Conservation (phyloP, 1,284 basidiomycete genomes). For the Mycosarcoma mackinlayi region DNA sequence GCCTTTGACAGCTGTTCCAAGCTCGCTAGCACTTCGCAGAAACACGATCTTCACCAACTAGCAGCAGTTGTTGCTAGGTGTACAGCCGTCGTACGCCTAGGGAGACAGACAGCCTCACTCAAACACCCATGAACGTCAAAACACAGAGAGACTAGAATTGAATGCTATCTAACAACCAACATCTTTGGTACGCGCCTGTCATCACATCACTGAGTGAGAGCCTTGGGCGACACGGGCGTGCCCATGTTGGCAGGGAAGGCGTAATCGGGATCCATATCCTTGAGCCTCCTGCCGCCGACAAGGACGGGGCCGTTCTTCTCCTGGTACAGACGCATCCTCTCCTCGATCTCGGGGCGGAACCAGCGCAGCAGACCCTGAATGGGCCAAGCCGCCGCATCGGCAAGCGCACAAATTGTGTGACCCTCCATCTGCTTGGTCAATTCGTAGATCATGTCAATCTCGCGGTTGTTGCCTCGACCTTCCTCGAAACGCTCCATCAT, state of each 20-base stretch:
- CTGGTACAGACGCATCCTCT: conserved; percentile 83
- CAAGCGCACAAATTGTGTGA: conserved; percentile 87
- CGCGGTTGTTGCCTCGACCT: conserved; percentile 87
- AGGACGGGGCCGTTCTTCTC: conserved; percentile 83
- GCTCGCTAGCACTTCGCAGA: no score
- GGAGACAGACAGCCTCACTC: not conserved
- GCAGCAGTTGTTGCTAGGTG: no score
- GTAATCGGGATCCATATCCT: conserved; percentile 78
- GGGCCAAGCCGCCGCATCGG: conserved; percentile 98
- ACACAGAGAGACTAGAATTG: not conserved
- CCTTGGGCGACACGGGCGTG: conserved; percentile 47
- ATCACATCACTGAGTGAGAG: conserved; percentile 22
- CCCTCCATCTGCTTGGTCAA: conserved; percentile 87
- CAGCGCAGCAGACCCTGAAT: conserved; percentile 94
- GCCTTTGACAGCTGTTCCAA: no score
- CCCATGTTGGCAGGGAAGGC: conserved; percentile 85
- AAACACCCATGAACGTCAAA: no score
- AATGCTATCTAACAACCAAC: not conserved
- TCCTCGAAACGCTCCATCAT: conserved; percentile 75
- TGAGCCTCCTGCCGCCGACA: conserved; percentile 84
- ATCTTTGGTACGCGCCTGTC: not conserved
- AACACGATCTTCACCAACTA: no score
- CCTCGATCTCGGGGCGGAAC: conserved; percentile 83
- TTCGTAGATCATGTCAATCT: conserved; percentile 85
- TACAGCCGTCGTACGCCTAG: not conserved